Evolutionary conservation across 2,329 filamentous ascomycete species (phyloP).

Genomic region (Venturia asperata): DNA sequence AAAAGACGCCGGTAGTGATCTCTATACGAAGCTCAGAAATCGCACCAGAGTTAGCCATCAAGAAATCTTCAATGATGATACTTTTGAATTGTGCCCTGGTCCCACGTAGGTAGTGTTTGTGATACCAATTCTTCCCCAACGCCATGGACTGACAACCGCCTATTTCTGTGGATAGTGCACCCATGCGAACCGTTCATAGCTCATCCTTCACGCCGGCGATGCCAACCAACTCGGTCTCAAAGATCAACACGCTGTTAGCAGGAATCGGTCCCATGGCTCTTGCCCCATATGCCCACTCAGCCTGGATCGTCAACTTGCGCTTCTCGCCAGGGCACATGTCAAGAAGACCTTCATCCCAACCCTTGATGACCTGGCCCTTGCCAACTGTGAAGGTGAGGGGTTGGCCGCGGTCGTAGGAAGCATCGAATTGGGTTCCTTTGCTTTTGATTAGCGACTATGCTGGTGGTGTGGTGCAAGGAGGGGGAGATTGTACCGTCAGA

Average conservation of each 20-base stretch:
- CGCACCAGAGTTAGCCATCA: background rate
- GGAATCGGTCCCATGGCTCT: constrained; percentile 79
- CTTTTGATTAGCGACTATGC: constrained; percentile 45
- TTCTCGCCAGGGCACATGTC: constrained; percentile 98
- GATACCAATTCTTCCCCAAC: background rate
- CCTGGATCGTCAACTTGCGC: constrained; percentile 80
- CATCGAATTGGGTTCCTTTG: constrained; percentile 44
- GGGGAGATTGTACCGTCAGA: constrained; percentile 46
- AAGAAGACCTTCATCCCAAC: constrained; percentile 86
- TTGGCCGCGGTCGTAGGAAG: constrained; percentile 64
- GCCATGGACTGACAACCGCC: background rate
- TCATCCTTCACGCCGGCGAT: constrained; percentile 21
- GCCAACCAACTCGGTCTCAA: constrained; percentile 21
- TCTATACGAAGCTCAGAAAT: background rate
- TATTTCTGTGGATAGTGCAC: background rate
- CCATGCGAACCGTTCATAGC: constrained; percentile 8
- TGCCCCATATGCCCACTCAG: constrained; percentile 75
- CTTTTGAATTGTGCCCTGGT: background rate
- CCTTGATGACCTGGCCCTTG: constrained; percentile 83
- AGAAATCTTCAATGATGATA: background rate
- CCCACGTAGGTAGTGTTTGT: background rate
- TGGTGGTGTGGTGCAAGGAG: constrained; percentile 42
- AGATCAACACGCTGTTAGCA: constrained; percentile 62
- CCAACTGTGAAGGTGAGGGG: constrained; percentile 79
- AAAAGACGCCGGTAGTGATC: background rate